Evolutionary conservation across 2,329 filamentous ascomycete genomes (phyloP), one percentile per base, ranked within the genome.

Genomic region (Zarea fungicola): DNA sequence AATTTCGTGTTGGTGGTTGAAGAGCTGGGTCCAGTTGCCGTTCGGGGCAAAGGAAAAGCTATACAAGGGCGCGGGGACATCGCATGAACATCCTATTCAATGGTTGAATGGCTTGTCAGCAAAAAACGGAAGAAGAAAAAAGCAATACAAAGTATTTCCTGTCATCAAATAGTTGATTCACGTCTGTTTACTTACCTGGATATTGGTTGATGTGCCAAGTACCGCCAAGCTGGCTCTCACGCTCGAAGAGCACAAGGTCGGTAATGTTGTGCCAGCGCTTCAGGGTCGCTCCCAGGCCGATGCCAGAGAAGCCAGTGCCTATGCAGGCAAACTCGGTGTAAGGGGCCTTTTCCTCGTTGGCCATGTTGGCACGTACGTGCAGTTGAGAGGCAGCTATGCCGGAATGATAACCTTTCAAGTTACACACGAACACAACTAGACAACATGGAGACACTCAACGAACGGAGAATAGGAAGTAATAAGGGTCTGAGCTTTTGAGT

Each of bases 121-220:
- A 18, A 10, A 8, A 14, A 23, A 7, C 26, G 3, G 16, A 5
- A 19, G 13, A n/a, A 16, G 7, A 3, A 16, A 26, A 28, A 8
- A 6, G 16, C n/a, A n/a, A n/a, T n/a, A n/a, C n/a, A n/a, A n/a
- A n/a, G n/a, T 19, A 10, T 22, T 5, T 14, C 16, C 7, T n/a
- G 8, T 11, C 2, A 5, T 2, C 10, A 13, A 13, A 19, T 4
- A 10, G 6, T 2, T 23, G 36, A 21, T 22, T 34, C 16, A 22
- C 8, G 3, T 18, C 11, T 11, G 19, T 4, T 34, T 6, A 5
- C 44, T 60, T 64, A 61, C 76, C 76, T 9, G 78, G 81, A 61
- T 85, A 85, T 26, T 72, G 68, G 59, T 84, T 85, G 37, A 74
- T 74, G 62, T 73, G 74, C 83, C 83, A 86, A 1, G 81, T 84